A percentile compares a stretch with the other conserved stretches of the same genome.
These are phyloP conservation scores for Arthrobotrys conoides DNA, from an alignment of 2,329 filamentous ascomycete species.

Conservation along the genomic window DNA sequence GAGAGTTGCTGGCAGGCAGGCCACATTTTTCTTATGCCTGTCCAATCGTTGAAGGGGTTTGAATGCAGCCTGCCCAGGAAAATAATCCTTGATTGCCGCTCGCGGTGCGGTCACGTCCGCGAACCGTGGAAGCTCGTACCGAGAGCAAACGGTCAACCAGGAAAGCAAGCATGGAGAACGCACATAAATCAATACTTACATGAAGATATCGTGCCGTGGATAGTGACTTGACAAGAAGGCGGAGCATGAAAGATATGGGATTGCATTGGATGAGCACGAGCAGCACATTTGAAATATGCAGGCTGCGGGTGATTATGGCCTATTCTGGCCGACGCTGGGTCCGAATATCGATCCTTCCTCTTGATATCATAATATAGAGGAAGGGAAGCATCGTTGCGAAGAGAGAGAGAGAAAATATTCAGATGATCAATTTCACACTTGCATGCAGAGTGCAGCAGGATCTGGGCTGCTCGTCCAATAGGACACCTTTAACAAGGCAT, in stretches of 20 bases:
- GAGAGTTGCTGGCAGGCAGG: constrained; percentile 40
- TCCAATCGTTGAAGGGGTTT: constrained; percentile 18
- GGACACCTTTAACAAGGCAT: constrained; percentile 23
- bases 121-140: constrained; percentile 40
- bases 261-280: constrained; percentile 30
- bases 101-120: constrained; percentile 37
- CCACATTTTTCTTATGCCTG: constrained; percentile 13
- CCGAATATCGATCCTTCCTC: constrained; percentile 54
- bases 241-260: constrained; percentile 25
- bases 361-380: constrained; percentile 38
- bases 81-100: constrained; percentile 48
- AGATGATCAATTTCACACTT: constrained; percentile 57
- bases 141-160: constrained; percentile 33
- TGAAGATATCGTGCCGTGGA: constrained; percentile 27
- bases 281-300: constrained; percentile 21
- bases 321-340: constrained; percentile 35
- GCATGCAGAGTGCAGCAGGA: constrained; percentile 60
- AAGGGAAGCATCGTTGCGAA: constrained; percentile 1
- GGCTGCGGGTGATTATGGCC: constrained; percentile 26
- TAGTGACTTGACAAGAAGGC: constrained; percentile 28
- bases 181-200: neutral
- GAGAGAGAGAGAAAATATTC: constrained; percentile 35
- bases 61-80: constrained; percentile 41
- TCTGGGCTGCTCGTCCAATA: constrained; percentile 45
- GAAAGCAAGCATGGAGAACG: constrained; percentile 15